A percentile compares a stretch with the other conserved stretches of the same genome.
phyloP scores from a whole-genome alignment of 2,329 filamentous ascomycete species.

The Arthroderma uncinatum region DNA sequence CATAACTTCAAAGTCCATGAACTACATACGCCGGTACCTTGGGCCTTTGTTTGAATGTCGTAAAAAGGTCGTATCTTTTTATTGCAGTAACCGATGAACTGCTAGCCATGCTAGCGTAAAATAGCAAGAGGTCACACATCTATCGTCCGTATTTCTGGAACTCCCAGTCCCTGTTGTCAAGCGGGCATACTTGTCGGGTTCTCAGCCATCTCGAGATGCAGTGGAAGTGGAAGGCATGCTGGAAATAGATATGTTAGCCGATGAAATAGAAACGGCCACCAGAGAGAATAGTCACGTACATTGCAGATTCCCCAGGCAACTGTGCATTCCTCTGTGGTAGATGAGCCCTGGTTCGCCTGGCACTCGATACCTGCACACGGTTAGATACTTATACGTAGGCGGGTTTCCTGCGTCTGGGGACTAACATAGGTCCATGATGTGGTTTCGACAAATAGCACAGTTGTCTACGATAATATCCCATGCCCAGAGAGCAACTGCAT shows the following conservation, averaged over 20 bases:
- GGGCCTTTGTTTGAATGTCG: not conserved
- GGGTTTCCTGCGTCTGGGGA: not conserved
- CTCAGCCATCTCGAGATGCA: slow-evolving; percentile 99
- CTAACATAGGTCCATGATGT: slow-evolving; percentile 98
- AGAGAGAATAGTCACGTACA: slow-evolving; percentile 45
- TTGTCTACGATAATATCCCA: slow-evolving; percentile 99
- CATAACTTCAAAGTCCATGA: not conserved
- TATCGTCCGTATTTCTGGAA: slow-evolving; percentile 94
- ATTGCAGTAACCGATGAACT: not conserved
- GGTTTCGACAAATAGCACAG: slow-evolving; percentile 97
- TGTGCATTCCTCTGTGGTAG: slow-evolving; percentile 94
- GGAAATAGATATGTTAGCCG: slow-evolving; percentile 10
- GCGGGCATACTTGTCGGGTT: slow-evolving; percentile 93
- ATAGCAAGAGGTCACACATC: slow-evolving; percentile 7
- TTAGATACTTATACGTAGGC: not conserved
- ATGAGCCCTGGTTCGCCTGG: slow-evolving; percentile 95
- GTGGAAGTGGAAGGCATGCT: slow-evolving; percentile 99
- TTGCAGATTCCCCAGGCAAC: slow-evolving; percentile 99
- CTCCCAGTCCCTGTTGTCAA: slow-evolving; percentile 98
- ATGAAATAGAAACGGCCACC: slow-evolving; percentile 5
- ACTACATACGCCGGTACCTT: slow-evolving; percentile 1
- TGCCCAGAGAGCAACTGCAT: slow-evolving; percentile 93
- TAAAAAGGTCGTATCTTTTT: not conserved
- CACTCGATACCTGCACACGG: slow-evolving; percentile 70
- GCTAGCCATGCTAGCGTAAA: not conserved